Evolutionary conservation across 1,284 basidiomycete species (phyloP), one percentile per base, ranked within the genome.

Genomic region (Tilletia setariae): DNA sequence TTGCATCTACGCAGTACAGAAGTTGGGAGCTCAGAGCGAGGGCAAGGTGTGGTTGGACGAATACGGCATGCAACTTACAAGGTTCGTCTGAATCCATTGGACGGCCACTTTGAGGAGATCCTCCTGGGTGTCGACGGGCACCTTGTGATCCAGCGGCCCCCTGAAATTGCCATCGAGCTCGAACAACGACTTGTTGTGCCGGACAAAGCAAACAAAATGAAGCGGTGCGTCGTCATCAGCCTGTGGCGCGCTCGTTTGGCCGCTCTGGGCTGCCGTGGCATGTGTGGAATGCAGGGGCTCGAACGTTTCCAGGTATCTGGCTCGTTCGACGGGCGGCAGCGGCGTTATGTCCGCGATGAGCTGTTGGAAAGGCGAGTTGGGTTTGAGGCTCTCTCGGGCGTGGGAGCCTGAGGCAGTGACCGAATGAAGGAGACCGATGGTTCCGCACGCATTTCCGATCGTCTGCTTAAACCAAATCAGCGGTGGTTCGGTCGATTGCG

Each of bases 361-460:
- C 1, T 67, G 63, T 19, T 70, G 74, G 15, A 82, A 73, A 2
- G 79, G 74, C 0, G 78, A 73, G 53, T 59, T 70, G 0, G 69
- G 28, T 21, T 32, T 56, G 32, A 83, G 71, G 15, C 23, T 21
- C 15, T 43, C 40, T n/a, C 64, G 35, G 2, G 76, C 70, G 1
- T 66, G 16, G 2, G 67, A n/a, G 11, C 35, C 35, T 9, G 78
- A 75, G 70, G 82, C 82, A 61, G 74, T 71, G 11, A 83, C 71
- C 0, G 79, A 75, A 63, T 83, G 82, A 8, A 83, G 72, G 2
- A 83, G 76, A 11, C 78, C 82, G 59, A 83, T 82, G 13, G 82
- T 83, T 9, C 82, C 82, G 64, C 82, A 83, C 0, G 82, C 82
- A 67, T 83, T 83, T 6, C 78, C 76, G 56, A 83, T 82, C 11